Evolutionary conservation across 306 rosid species (phyloP).

Genomic region (Oemleria cerasiformis): DNA sequence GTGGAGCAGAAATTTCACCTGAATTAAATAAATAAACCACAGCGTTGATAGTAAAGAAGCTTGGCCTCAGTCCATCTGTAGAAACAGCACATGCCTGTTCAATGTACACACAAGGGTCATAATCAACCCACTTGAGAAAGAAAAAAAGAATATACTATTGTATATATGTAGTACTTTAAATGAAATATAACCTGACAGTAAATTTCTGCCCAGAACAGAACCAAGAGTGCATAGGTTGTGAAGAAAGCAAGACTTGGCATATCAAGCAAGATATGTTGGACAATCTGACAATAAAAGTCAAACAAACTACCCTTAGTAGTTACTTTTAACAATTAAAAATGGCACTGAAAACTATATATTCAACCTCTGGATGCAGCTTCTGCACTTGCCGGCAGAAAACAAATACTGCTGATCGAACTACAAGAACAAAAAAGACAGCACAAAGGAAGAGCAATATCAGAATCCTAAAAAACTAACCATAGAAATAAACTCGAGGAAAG

Average conservation of each 20-base stretch:
- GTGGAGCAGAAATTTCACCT: conserved; percentile 58
- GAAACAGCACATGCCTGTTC: conserved; percentile 93
- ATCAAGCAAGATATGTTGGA: conserved; percentile 83
- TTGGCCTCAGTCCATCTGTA: conserved; percentile 91
- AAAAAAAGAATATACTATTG: too few relatives aligned
- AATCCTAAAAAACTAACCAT: not conserved
- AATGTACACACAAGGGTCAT: conserved; percentile 14
- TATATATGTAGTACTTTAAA: not conserved
- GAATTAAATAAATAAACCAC: conserved; percentile 83
- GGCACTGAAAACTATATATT: not conserved
- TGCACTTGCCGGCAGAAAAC: conserved; percentile 82
- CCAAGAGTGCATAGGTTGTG: conserved; percentile 91
- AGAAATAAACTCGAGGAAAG: not conserved
- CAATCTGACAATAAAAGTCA: conserved; percentile 51
- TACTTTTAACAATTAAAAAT: not conserved
- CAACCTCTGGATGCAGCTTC: conserved; percentile 67
- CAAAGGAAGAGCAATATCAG: conserved; percentile 10
- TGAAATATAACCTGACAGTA: conserved; percentile 75
- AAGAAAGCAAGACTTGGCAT: conserved; percentile 94
- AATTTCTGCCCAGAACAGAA: conserved; percentile 97
- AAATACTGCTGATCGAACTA: conserved; percentile 80
- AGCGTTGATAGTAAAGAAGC: conserved; percentile 74
- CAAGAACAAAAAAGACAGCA: conserved; percentile 11
- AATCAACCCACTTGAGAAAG: not conserved
- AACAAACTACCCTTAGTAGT: conserved; percentile 12